These are phyloP conservation scores for Mychonastes homosphaera DNA, from an alignment of 139 green algal genomes.

Conservation along the genomic window DNA sequence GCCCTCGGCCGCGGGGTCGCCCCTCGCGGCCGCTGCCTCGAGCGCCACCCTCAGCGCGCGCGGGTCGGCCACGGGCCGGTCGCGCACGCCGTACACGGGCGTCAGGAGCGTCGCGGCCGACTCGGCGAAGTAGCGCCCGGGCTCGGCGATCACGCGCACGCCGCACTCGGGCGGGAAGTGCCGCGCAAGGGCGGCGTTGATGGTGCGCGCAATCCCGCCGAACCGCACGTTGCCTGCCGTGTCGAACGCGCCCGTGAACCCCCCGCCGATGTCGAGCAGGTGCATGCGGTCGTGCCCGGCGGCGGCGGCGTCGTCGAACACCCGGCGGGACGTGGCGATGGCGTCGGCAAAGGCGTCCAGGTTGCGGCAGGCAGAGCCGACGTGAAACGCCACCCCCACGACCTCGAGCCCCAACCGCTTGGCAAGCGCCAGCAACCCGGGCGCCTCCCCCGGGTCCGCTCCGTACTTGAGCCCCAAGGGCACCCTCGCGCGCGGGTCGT, in stretches of 20 bases:
- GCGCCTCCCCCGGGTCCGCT: conserved; percentile 53
- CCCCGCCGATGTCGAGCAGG: conserved; percentile 92
- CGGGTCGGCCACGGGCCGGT: conserved; percentile 19
- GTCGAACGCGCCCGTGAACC: conserved; percentile 74
- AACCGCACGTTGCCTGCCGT: conserved; percentile 54
- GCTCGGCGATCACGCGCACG: conserved; percentile 86
- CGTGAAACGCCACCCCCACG: conserved; percentile 90
- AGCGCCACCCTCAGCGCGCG: conserved; percentile 8
- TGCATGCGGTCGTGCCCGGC: conserved; percentile 71
- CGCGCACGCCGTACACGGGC: conserved; percentile 71
- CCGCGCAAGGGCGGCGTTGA: conserved; percentile 74
- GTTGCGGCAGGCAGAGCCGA: conserved; percentile 78
- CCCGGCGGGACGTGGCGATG: conserved; percentile 45
- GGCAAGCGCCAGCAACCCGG: conserved; percentile 43
- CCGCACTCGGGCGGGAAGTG: conserved; percentile 67
- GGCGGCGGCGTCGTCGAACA: conserved; percentile 66
- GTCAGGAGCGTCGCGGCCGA: conserved; percentile 60
- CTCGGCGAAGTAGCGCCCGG: conserved; percentile 96
- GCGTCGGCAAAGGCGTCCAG: conserved; percentile 60
- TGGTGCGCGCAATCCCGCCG: conserved; percentile 57
- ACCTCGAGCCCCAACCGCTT: conserved; percentile 54
- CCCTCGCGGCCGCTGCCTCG: no score
- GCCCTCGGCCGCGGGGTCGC: no score
- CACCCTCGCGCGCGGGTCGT: conserved; percentile 55
- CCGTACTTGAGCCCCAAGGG: conserved; percentile 84